Conservation (phyloP, 208 protist species). For the Jaenimonas drosophilae region DNA sequence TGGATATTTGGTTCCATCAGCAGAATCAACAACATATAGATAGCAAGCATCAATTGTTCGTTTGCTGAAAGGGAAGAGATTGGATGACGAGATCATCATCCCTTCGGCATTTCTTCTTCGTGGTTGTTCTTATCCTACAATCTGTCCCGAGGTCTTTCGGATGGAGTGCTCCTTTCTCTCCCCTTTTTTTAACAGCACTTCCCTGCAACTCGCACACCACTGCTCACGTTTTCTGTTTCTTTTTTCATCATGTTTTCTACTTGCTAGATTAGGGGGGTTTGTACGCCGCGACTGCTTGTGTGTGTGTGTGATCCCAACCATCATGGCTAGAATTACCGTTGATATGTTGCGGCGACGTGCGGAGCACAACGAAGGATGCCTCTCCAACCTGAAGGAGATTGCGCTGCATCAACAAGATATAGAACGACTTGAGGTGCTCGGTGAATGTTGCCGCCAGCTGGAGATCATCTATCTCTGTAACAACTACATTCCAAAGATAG, state of each 20-base stretch:
- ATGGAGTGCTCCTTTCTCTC: too few relatives aligned
- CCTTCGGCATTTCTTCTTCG: too few relatives aligned
- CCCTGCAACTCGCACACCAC: background rate
- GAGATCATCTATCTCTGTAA: constrained; percentile 96
- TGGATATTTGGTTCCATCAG: too few relatives aligned
- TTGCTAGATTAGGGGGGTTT: background rate
- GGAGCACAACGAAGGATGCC: constrained; percentile 95
- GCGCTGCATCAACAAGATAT: constrained; percentile 96
- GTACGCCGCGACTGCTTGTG: too few relatives aligned
- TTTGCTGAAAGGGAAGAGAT: too few relatives aligned
- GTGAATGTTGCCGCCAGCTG: constrained; percentile 80
- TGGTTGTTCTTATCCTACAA: too few relatives aligned
- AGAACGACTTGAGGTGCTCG: constrained; percentile 85
- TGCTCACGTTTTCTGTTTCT: constrained; percentile 9
- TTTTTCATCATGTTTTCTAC: constrained; percentile 3
- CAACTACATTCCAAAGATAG: constrained; percentile 94
- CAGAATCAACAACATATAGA: too few relatives aligned
- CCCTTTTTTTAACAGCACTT: constrained; percentile 7
- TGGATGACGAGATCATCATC: too few relatives aligned
- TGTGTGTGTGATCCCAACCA: too few relatives aligned
- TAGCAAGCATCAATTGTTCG: too few relatives aligned
- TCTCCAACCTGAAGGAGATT: constrained; percentile 93
- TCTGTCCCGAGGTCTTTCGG: too few relatives aligned
- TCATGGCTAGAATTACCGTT: constrained; percentile 84
- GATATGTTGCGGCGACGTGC: constrained; percentile 91